Percentiles rank a stretch among this genome's conserved stretches.
These are phyloP conservation scores for Aspergillus texensis DNA, from an alignment of 2,329 filamentous ascomycete species.

Conservation along the genomic window DNA sequence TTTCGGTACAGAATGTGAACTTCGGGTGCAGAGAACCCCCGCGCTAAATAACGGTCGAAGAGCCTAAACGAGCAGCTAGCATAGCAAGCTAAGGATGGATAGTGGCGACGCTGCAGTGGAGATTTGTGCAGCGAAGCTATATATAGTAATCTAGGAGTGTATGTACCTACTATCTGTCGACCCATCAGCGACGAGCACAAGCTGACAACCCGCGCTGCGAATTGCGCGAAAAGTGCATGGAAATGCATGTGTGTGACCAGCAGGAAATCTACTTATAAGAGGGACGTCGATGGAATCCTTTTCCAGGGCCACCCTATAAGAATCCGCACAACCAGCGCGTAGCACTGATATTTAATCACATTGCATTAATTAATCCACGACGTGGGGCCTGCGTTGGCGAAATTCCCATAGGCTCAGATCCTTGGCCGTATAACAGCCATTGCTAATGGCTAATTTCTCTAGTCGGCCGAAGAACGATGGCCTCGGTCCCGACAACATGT, in stretches of 20 bases:
- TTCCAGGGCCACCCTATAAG: neutral
- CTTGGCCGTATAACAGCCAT: neutral
- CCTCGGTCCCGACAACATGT: neutral
- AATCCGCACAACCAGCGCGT: neutral
- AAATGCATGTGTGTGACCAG: neutral
- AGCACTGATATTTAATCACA: neutral
- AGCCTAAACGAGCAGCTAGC: neutral
- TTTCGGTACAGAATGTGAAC: neutral
- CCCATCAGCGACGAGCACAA: neutral
- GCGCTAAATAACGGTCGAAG: neutral
- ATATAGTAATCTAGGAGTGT: neutral
- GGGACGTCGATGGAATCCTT: neutral
- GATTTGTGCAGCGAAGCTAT: neutral
- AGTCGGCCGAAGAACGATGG: conserved; percentile 1
- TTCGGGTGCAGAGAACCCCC: neutral
- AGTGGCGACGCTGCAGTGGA: neutral
- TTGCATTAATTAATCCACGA: neutral
- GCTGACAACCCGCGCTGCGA: neutral
- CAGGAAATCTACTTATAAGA: neutral
- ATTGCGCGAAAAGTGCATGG: too few species aligned
- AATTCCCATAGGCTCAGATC: neutral
- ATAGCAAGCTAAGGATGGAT: neutral
- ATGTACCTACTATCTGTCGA: neutral
- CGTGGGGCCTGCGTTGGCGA: neutral
- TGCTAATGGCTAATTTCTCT: conserved; percentile 1